phyloP scores from a whole-genome alignment of 2,329 filamentous ascomycete genomes.

The Apiospora arundinis region DNA sequence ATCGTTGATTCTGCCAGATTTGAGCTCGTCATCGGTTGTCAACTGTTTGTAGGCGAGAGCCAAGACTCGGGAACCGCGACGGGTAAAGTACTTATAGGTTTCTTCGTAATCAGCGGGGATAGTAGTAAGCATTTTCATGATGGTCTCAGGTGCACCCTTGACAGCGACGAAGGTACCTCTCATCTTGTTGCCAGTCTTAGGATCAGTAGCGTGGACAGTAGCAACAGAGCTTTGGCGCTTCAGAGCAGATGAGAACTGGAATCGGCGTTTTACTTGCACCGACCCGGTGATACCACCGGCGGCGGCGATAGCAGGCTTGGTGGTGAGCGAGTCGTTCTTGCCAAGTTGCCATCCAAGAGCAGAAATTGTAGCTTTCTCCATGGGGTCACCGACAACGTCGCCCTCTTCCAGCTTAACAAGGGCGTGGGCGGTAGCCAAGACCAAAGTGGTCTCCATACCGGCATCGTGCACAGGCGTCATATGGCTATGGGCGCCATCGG shows the following conservation, averaged over 20 bases:
- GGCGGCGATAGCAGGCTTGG: constrained; percentile 60
- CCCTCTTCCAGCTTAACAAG: constrained; percentile 96
- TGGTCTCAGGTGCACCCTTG: constrained; percentile 97
- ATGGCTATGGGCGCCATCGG: constrained; percentile 82
- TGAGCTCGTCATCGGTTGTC: constrained; percentile 79
- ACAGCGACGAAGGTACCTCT: constrained; percentile 92
- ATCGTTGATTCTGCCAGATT: constrained; percentile 86
- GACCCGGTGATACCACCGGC: constrained; percentile 66
- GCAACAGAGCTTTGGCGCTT: constrained; percentile 97
- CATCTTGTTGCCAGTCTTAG: constrained; percentile 74
- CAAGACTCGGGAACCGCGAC: constrained; percentile 92
- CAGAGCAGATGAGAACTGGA: constrained; percentile 96
- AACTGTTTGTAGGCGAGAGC: constrained; percentile 94
- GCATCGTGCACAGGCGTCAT: constrained; percentile 75
- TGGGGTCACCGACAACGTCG: constrained; percentile 95
- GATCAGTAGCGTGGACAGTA: constrained; percentile 75
- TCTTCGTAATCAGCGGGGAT: constrained; percentile 92
- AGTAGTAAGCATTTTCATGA: constrained; percentile 87
- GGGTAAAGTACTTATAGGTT: constrained; percentile 97
- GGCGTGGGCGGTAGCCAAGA: constrained; percentile 93
- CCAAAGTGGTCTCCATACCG: constrained; percentile 84
- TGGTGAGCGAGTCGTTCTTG: constrained; percentile 81
- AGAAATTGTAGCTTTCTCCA: constrained; percentile 94
- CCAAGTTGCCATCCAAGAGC: constrained; percentile 95
- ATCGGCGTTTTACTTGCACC: constrained; percentile 94